A percentile compares a stretch with the other conserved stretches of the same genome.
Evolutionary conservation across 257 asterid species (phyloP).

Genomic region (Oldenlandia corymbosa): DNA sequence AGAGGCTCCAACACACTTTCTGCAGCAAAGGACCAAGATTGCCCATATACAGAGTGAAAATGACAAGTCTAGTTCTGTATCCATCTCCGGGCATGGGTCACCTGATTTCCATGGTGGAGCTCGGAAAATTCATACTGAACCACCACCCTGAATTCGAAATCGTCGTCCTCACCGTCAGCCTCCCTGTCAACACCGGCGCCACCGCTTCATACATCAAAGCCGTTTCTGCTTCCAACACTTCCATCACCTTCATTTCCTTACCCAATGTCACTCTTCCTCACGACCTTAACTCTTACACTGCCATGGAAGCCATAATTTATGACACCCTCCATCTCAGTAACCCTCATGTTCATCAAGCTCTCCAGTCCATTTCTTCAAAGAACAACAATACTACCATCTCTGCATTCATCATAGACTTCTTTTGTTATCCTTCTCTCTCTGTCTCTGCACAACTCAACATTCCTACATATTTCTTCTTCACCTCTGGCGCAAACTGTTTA

Average conservation of each 20-base stretch:
- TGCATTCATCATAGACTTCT: conserved; percentile 57
- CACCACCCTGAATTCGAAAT: conserved; percentile 35
- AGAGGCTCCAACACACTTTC: too few species aligned
- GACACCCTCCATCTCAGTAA: conserved; percentile 33
- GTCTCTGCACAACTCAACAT: conserved; percentile 27
- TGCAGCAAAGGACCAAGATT: too few species aligned
- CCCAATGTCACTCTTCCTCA: conserved; percentile 32
- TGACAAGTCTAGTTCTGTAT: conserved; percentile 39
- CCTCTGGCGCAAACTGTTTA: conserved; percentile 36
- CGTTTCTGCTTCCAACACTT: conserved; percentile 42
- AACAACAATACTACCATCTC: conserved; percentile 22
- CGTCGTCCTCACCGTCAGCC: conserved; percentile 29
- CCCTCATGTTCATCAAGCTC: conserved; percentile 43
- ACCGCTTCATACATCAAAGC: conserved; percentile 43
- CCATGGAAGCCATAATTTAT: conserved; percentile 37
- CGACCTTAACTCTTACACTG: conserved; percentile 27
- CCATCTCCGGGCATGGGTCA: conserved; percentile 78
- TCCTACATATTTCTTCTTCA: conserved; percentile 43
- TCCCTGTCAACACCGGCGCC: conserved; percentile 44
- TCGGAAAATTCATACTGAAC: conserved; percentile 49
- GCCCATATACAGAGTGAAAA: too few species aligned
- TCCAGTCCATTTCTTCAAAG: conserved; percentile 23
- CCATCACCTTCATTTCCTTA: conserved; percentile 56
- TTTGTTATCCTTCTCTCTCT: conserved; percentile 32
- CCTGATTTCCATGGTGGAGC: conserved; percentile 66